Conservation (phyloP, 2,329 filamentous ascomycete genomes). For the Fusarium sp. region DNA sequence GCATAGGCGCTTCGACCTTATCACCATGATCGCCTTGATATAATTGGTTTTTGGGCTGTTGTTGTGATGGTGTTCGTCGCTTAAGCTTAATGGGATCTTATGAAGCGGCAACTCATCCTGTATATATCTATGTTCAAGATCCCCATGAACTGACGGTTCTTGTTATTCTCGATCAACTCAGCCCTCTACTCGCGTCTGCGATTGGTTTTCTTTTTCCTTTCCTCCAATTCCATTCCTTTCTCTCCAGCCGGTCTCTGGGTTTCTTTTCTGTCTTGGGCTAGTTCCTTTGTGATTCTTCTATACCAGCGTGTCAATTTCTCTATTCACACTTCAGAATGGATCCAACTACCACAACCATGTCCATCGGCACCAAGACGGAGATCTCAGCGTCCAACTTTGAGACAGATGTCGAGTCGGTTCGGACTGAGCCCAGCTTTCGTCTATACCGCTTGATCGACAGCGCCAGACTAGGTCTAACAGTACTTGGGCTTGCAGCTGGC, state of each 20-base stretch:
- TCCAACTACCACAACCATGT: conserved; percentile 41
- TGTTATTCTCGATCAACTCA: conserved; percentile 2
- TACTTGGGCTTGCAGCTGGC: conserved; percentile 66
- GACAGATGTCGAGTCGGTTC: conserved; percentile 58
- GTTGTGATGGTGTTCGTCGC: conserved; percentile 30
- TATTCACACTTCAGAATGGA: conserved; percentile 29
- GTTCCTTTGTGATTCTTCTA: conserved; percentile 5
- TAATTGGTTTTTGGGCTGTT: conserved; percentile 39
- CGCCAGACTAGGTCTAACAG: conserved; percentile 63
- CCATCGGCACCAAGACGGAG: conserved; percentile 57
- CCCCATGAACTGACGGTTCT: background rate
- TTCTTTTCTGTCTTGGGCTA: conserved; percentile 24
- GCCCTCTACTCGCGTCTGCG: conserved; percentile 3
- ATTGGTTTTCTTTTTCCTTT: conserved; percentile 18
- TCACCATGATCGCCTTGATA: conserved; percentile 28
- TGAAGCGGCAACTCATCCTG: conserved; percentile 33
- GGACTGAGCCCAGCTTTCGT: conserved; percentile 58
- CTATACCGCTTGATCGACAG: conserved; percentile 60
- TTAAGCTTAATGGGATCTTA: conserved; percentile 26
- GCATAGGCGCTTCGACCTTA: conserved; percentile 46
- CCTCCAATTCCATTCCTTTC: conserved; percentile 21
- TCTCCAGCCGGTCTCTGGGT: conserved; percentile 28
- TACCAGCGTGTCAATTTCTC: conserved; percentile 2
- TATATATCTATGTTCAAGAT: conserved; percentile 45
- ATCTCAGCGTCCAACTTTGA: conserved; percentile 65